Conservation (phyloP, 139 green algal species). For the Auxenochlorella protothecoides region DNA sequence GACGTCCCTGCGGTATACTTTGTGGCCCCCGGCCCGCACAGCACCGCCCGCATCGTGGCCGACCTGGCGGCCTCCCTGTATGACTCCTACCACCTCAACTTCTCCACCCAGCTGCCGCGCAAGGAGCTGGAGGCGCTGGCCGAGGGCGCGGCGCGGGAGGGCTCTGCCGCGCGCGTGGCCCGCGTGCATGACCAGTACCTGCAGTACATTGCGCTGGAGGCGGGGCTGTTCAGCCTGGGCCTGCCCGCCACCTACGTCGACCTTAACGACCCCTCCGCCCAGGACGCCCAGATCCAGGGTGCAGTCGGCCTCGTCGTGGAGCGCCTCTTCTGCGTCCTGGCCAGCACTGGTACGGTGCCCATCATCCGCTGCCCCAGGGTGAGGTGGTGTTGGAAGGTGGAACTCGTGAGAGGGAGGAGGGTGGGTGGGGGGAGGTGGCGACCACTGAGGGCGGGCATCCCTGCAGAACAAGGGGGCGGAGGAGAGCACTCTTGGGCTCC, state of each 20-base stretch:
- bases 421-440: too few species aligned
- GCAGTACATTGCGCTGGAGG: constrained; percentile 81
- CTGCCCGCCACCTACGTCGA: constrained; percentile 70
- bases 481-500: too few species aligned
- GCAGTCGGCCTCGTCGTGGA: constrained; percentile 73
- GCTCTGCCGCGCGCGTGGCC: constrained; percentile 33
- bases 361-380: constrained; percentile 77
- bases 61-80: constrained; percentile 77
- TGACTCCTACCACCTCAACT: constrained; percentile 90
- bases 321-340: constrained; percentile 82
- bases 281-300: constrained; percentile 81
- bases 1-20: constrained; percentile 97
- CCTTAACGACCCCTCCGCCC: constrained; percentile 82
- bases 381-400: not conserved
- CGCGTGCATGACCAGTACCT: constrained; percentile 87
- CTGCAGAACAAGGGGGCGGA: too few species aligned
- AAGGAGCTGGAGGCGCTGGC: constrained; percentile 76
- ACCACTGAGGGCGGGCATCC: too few species aligned
- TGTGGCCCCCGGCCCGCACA: constrained; percentile 54
- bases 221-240: constrained; percentile 77
- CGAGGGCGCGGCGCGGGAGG: constrained; percentile 17
- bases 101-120: constrained; percentile 55
- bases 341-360: constrained; percentile 81
- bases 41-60: constrained; percentile 55
- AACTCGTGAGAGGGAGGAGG: not conserved